Evolutionary conservation across 208 protist species (phyloP).

Genomic region (Trypanosoma scelopori): DNA sequence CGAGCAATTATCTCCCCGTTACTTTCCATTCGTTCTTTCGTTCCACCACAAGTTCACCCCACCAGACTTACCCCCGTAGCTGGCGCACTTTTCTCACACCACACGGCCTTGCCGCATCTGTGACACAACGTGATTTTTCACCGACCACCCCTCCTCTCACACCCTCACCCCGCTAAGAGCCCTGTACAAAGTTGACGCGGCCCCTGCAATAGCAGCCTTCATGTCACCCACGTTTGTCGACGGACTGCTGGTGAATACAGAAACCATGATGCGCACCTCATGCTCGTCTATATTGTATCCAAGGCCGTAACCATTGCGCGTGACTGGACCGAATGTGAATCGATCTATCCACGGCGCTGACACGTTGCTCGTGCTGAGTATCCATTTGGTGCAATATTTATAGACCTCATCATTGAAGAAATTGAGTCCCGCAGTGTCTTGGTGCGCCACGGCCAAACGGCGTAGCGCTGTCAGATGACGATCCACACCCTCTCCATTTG

Average conservation of each 20-base stretch:
- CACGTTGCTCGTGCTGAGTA: slow-evolving; percentile 70
- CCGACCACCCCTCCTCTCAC: neutral
- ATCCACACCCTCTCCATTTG: slow-evolving; percentile 81
- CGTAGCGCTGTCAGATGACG: slow-evolving; percentile 88
- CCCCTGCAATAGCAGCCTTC: slow-evolving; percentile 29
- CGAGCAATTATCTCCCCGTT: no score
- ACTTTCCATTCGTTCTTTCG: no score
- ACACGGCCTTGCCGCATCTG: no score
- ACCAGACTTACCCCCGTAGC: no score
- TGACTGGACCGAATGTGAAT: slow-evolving; percentile 87
- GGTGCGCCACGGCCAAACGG: slow-evolving; percentile 57
- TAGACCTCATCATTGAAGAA: slow-evolving; percentile 88
- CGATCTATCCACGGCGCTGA: slow-evolving; percentile 70
- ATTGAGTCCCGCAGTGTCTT: slow-evolving; percentile 62
- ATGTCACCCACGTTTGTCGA: slow-evolving; percentile 67
- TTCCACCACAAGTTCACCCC: no score
- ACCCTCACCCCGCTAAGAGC: neutral
- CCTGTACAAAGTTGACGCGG: slow-evolving; percentile 10
- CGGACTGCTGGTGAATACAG: slow-evolving; percentile 77
- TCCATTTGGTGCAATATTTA: slow-evolving; percentile 37
- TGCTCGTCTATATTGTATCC: slow-evolving; percentile 91
- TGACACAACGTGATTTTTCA: no score
- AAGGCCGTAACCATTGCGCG: slow-evolving; percentile 87
- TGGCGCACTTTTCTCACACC: no score
- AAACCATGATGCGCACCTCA: slow-evolving; percentile 83